A percentile compares a stretch with the other conserved stretches of the same genome.
phyloP scores from a whole-genome alignment of 176 grass and related monocot genomes.

The Oryza meyeriana region DNA sequence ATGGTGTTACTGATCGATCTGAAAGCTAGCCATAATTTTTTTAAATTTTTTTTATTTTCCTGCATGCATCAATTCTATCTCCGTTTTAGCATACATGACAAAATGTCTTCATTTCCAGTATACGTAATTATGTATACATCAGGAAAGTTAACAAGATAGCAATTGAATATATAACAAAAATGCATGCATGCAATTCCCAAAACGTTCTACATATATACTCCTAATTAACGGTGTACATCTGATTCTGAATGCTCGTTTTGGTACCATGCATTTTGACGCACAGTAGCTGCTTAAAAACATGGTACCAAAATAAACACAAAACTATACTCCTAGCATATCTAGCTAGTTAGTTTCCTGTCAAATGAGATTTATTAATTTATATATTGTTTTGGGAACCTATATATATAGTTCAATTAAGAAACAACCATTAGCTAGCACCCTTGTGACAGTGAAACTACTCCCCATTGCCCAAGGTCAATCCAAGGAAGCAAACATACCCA shows the following conservation, averaged over 20 bases:
- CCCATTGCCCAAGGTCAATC: slow-evolving; percentile 55
- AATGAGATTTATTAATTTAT: not conserved
- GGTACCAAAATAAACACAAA: too few species aligned
- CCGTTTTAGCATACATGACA: not conserved
- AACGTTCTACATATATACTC: too few species aligned
- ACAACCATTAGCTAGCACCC: not conserved
- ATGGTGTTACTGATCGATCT: too few species aligned
- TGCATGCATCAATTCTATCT: not conserved
- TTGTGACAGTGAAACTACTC: not conserved
- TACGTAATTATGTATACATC: not conserved
- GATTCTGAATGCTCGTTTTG: too few species aligned
- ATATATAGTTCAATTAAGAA: not conserved
- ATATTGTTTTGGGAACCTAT: not conserved
- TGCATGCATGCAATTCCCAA: too few species aligned
- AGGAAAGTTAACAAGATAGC: not conserved
- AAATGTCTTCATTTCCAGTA: not conserved
- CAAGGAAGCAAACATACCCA: slow-evolving; percentile 83
- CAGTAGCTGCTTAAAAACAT: too few species aligned
- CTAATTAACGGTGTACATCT: too few species aligned
- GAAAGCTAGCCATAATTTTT: too few species aligned
- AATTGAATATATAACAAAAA: not conserved
- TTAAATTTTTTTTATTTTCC: too few species aligned
- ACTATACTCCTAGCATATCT: not conserved
- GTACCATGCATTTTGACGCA: too few species aligned
- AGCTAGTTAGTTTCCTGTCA: not conserved